Percentiles rank a stretch among this genome's conserved stretches.
Conservation (phyloP, 169 alveolate species). For the Cryptosporidium felis region DNA sequence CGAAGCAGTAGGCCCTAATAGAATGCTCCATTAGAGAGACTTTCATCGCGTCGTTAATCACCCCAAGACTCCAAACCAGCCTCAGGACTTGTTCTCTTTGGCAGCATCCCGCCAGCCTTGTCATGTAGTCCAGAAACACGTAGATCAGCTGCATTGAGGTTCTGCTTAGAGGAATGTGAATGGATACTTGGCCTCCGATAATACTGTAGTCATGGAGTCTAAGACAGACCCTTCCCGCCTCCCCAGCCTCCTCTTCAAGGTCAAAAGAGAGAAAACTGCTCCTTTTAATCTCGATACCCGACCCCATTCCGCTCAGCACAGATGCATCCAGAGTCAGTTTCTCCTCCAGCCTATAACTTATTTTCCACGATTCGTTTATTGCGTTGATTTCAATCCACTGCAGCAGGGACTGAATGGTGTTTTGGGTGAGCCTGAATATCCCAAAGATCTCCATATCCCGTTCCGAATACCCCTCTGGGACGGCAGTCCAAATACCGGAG, state of each 20-base stretch:
- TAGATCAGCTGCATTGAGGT: not conserved
- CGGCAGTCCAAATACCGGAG: not conserved
- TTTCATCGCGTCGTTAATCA: not conserved
- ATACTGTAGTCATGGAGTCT: not conserved
- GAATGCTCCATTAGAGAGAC: slow-evolving; percentile 25
- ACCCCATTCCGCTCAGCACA: too few species aligned
- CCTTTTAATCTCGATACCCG: too few species aligned
- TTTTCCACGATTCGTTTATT: slow-evolving; percentile 29
- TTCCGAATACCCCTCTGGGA: not conserved
- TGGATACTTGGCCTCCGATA: not conserved
- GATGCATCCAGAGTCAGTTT: too few species aligned
- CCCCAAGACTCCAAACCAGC: not conserved
- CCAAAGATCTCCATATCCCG: not conserved
- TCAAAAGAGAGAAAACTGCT: slow-evolving; percentile 7
- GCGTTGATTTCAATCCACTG: slow-evolving; percentile 27
- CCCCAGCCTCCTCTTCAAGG: not conserved
- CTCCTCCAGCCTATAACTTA: not conserved
- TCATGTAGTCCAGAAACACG: not conserved
- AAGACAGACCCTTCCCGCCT: not conserved
- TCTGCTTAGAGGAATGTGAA: slow-evolving; percentile 47
- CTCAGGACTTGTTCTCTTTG: not conserved
- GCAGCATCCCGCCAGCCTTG: not conserved
- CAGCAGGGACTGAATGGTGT: slow-evolving; percentile 22
- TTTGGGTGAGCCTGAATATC: not conserved
- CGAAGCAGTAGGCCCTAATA: slow-evolving; percentile 49